phyloP scores from a whole-genome alignment of 1,284 basidiomycete species.

The Trametes sp. region DNA sequence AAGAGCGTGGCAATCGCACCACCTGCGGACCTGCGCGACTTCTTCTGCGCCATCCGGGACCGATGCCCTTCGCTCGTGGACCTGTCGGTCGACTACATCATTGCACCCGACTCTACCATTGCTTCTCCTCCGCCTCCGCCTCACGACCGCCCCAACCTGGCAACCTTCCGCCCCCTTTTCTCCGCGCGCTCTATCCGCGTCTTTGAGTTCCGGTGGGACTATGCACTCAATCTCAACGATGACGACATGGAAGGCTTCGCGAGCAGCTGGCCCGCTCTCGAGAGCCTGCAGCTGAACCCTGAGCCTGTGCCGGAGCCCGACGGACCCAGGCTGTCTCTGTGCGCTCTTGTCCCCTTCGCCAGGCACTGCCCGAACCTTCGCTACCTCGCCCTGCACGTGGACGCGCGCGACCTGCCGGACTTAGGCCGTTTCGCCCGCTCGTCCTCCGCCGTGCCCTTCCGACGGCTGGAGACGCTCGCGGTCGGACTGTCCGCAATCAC shows the following conservation, averaged over 20 bases:
- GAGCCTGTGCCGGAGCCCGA: conserved; percentile 53
- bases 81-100: conserved; percentile 39
- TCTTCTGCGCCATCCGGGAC: conserved; percentile 53
- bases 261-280: conserved; percentile 53
- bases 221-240: conserved; percentile 55
- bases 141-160: conserved; percentile 49
- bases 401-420: conserved; percentile 42
- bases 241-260: conserved; percentile 58
- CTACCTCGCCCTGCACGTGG: conserved; percentile 60
- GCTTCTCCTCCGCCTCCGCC: conserved; percentile 31
- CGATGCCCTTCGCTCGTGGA: conserved; percentile 51
- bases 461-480: conserved; percentile 49
- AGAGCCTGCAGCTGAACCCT: conserved; percentile 56
- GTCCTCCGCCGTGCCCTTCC: conserved; percentile 42
- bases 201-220: conserved; percentile 63
- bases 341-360: conserved; percentile 59
- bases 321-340: conserved; percentile 50
- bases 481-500: conserved; percentile 59
- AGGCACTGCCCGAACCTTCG: conserved; percentile 56
- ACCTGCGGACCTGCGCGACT: conserved; percentile 47
- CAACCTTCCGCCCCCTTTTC: conserved; percentile 58
- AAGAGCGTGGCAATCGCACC: conserved; percentile 55
- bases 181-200: conserved; percentile 50
- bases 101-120: conserved; percentile 34
- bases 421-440: conserved; percentile 12